phyloP scores from a whole-genome alignment of 257 asterid genomes.

The Echites panduratus region DNA sequence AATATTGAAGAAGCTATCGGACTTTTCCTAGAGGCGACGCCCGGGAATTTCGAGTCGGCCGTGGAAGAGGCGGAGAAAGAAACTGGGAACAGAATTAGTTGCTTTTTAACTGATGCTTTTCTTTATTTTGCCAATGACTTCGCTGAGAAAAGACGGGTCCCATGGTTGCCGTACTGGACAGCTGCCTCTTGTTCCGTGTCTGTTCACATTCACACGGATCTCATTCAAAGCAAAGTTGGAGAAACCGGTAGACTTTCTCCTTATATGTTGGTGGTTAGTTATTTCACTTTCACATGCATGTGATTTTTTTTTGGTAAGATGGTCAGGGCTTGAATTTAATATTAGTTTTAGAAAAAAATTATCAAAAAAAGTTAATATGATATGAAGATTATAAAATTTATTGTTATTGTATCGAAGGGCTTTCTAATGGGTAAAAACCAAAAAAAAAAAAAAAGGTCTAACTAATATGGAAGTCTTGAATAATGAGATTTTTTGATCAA shows the following conservation, averaged over 20 bases:
- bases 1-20: constrained; percentile 40
- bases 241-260: not conserved
- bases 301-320: too few species aligned
- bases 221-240: constrained; percentile 21
- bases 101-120: constrained; percentile 60
- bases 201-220: constrained; percentile 47
- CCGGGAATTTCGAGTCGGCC: constrained; percentile 40
- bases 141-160: constrained; percentile 46
- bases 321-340: too few species aligned
- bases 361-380: too few species aligned
- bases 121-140: constrained; percentile 51
- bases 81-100: constrained; percentile 36
- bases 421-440: too few species aligned
- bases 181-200: constrained; percentile 51
- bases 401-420: too few species aligned
- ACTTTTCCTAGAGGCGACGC: constrained; percentile 43
- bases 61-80: constrained; percentile 40
- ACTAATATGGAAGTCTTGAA: too few species aligned
- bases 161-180: constrained; percentile 73
- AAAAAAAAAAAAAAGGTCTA: too few species aligned
- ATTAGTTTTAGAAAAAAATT: too few species aligned
- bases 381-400: too few species aligned
- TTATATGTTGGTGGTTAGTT: too few species aligned
- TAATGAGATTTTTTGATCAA: too few species aligned
- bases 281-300: too few species aligned